A percentile compares a stretch with the other conserved stretches of the same genome.
These are phyloP conservation scores for Russula virescens DNA, from an alignment of 768 basidiomycete species.

Conservation along the genomic window DNA sequence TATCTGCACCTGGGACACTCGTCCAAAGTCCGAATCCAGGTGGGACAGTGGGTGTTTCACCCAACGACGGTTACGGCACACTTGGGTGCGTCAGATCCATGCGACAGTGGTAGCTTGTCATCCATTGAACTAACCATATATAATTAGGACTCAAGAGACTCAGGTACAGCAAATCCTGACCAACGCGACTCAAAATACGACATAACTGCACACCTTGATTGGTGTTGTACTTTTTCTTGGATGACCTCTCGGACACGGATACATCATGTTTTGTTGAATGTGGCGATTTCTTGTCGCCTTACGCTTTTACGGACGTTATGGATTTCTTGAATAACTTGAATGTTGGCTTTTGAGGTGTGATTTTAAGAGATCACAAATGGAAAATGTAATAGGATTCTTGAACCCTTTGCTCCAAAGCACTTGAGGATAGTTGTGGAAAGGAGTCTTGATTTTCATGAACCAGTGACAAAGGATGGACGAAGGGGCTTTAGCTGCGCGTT, in stretches of 20 bases:
- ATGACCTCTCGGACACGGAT: neutral
- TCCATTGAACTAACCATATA: neutral
- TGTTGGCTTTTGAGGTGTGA: neutral
- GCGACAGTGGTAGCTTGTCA: neutral
- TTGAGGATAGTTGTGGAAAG: neutral
- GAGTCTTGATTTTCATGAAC: neutral
- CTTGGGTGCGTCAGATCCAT: slow-evolving; percentile 13
- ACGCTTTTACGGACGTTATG: slow-evolving; percentile 5
- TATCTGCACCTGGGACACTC: slow-evolving; percentile 8
- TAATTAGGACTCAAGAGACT: neutral
- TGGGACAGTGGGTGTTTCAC: slow-evolving; percentile 13
- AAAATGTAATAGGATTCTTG: neutral
- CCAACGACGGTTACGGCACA: slow-evolving; percentile 23
- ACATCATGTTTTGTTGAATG: neutral
- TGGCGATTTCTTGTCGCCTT: neutral
- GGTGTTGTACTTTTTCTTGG: neutral
- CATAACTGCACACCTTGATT: neutral
- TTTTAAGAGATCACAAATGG: neutral
- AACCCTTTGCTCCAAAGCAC: neutral
- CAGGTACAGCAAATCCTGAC: slow-evolving; percentile 4
- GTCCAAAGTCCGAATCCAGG: neutral
- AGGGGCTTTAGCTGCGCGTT: neutral
- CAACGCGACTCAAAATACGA: neutral
- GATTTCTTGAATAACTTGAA: neutral
- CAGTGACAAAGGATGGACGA: neutral